Base-by-base conservation (phyloP, 2,329 filamentous ascomycete species). In the Myriangium duriaei region DNA sequence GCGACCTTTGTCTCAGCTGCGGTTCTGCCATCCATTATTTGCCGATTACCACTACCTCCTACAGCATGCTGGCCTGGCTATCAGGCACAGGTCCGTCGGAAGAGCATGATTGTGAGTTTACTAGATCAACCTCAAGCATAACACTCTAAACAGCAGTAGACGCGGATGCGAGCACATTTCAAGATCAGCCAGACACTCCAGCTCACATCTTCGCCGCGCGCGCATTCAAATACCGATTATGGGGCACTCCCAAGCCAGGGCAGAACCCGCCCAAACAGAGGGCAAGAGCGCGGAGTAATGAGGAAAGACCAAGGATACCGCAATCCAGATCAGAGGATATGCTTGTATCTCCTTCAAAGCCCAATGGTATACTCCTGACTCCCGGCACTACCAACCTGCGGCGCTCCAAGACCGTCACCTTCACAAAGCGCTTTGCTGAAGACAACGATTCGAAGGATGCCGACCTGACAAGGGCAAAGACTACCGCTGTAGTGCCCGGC, bases 181-280 rank as follows among this genome's bases (percentile, higher is more conserved):
- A 68, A 42, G 73, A 77, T 30, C 61, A 69, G 5, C 75, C 74
- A 34, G 72, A 77, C 46, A 79, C 76, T 1, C 76, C 76, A 6
- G 76, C 74, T 32, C 74, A 74, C 32, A 65, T 79, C 14, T 81
- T 81, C 52, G 75, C 75, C 12, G 69, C 77, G 40, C 75, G 76
- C 49, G 76, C 76, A 11, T 76, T 79, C 56, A 76, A 73, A 49
- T 72, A 74, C 43, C 71, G 73, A 30, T 57, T 80, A 40, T 79
- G 76, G 56, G 74, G 74, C 16, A 79, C 75, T 1, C 75, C 75
- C 11, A 67, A 68, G 14, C 66, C 67, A 9, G 61, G 66, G 29
- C 63, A 70, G 18, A 57, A 51, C 35, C 45, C 47, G 7, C 49
- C 48, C 10, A 36, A 42, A 4, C 11, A 13, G 11, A 17, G 32